Base-by-base conservation (phyloP, 352 stramenopile genomes). In the Phytopythium helicoides region DNA sequence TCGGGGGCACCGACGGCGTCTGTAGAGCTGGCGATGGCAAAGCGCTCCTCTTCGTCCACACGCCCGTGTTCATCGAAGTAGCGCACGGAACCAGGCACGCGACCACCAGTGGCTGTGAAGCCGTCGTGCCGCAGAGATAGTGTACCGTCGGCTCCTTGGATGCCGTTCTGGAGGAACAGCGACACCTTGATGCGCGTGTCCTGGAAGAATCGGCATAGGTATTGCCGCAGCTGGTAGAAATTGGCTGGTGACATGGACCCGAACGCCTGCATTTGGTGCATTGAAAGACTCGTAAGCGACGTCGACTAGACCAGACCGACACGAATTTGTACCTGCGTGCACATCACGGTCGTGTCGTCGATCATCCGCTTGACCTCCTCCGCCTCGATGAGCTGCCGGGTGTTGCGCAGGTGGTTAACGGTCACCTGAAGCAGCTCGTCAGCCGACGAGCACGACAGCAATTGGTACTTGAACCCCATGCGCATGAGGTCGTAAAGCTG, bases 391-490 rank as follows among this genome's bases (percentile, higher is more conserved):
- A 96, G 81, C 39, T 65, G 58, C 58, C 87, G 89, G 49, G 83
- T 89, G 53, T 77, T 86, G 14, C 67, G 52, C 25, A 96, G 57
- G 46, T 96, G 89, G 59, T 94, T 95, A 68, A 95, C 82, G 3
- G 86, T 96, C 22, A 97, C 81, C 34, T 95, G 76, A 6, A 96
- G 59, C n/a, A 96, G 65, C 42, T 97, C 82, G 35, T 93, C 79
- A 3, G 88, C 81, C 16, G 78, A 93, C 11, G 77, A 74, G 52
- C 82, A 95, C 8, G 69, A 77, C 21, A 97, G 47, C 5, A 96
- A 52, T 56, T 98, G 91, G 62, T 93, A 95, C 69, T 98, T 98
- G 71, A 97, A 96, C n/a, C 88, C 92, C 92, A 98, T 97, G 50
- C 86, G 89, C 86, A 98, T 97, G 52, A 98, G 71, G 46, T 97